phyloP scores from a whole-genome alignment of 805 yeast species.

The Candida parachauliodes region DNA sequence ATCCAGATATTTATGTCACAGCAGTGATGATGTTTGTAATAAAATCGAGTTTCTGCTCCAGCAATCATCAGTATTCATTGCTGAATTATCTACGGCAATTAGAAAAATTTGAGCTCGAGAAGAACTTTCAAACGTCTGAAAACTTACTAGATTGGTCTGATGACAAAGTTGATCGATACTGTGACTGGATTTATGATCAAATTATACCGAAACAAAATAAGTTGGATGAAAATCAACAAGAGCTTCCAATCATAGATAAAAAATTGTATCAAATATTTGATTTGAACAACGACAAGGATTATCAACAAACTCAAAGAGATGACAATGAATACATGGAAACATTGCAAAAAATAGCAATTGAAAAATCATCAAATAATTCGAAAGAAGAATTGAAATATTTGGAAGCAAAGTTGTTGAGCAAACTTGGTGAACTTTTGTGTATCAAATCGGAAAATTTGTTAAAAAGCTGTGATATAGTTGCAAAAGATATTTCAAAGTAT shows the following conservation, averaged over 20 bases:
- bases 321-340: constrained; percentile 4
- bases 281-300: constrained; percentile 12
- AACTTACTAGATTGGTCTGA: constrained; percentile 45
- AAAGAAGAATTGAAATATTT: constrained; percentile 3
- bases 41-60: constrained; percentile 24
- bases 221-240: constrained; percentile 12
- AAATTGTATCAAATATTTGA: constrained; percentile 31
- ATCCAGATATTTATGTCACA: constrained; percentile 37
- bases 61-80: constrained; percentile 10
- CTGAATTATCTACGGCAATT: constrained; percentile 18
- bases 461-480: not conserved
- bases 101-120: constrained; percentile 16
- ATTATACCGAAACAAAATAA: constrained; percentile 20
- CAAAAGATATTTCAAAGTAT: constrained; percentile 1
- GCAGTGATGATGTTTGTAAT: constrained; percentile 29
- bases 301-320: constrained; percentile 2
- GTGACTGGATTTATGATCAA: constrained; percentile 46
- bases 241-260: constrained; percentile 25
- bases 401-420: constrained; percentile 1
- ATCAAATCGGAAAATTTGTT: not conserved
- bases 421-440: not conserved
- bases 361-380: not conserved
- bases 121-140: constrained; percentile 11
- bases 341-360: not conserved
- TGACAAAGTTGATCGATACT: constrained; percentile 42